A percentile compares a stretch with the other conserved stretches of the same genome.
These are phyloP conservation scores for Sporothrix phasma DNA, from an alignment of 2,329 filamentous ascomycete genomes.

Conservation along the genomic window DNA sequence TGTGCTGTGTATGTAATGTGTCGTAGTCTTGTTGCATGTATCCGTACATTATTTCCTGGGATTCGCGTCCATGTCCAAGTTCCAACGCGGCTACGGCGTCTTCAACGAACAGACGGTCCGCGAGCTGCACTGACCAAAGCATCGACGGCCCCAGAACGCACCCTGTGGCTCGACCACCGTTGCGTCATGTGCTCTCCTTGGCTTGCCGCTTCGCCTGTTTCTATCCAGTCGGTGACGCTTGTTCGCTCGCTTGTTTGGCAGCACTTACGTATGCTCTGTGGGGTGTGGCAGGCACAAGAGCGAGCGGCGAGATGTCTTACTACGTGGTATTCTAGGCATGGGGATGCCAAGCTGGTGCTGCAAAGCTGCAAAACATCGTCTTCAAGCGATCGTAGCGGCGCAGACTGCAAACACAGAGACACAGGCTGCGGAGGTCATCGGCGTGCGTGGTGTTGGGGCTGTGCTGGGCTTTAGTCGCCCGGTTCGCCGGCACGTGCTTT, in stretches of 20 bases:
- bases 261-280: slow-evolving; percentile 1
- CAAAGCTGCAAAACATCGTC: not conserved
- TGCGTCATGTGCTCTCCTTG: not conserved
- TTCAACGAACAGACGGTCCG: too few relatives aligned
- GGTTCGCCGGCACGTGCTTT: slow-evolving; percentile 6
- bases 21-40: not conserved
- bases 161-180: not conserved
- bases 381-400: not conserved
- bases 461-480: slow-evolving; percentile 6
- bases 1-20: not conserved
- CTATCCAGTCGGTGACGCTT: not conserved
- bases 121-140: not conserved
- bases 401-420: too few relatives aligned
- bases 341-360: not conserved
- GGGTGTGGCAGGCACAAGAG: not conserved
- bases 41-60: too few relatives aligned
- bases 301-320: not conserved
- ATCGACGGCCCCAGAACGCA: not conserved
- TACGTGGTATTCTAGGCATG: not conserved
- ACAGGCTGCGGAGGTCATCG: not conserved
- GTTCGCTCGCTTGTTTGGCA: not conserved
- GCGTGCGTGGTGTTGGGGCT: slow-evolving; percentile 12
- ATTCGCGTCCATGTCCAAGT: not conserved
- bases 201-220: not conserved
- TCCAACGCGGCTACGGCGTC: not conserved